Percentiles rank a stretch among this genome's conserved stretches.
Conservation (phyloP, 2,329 filamentous ascomycete species). For the Cytospora piceicola region DNA sequence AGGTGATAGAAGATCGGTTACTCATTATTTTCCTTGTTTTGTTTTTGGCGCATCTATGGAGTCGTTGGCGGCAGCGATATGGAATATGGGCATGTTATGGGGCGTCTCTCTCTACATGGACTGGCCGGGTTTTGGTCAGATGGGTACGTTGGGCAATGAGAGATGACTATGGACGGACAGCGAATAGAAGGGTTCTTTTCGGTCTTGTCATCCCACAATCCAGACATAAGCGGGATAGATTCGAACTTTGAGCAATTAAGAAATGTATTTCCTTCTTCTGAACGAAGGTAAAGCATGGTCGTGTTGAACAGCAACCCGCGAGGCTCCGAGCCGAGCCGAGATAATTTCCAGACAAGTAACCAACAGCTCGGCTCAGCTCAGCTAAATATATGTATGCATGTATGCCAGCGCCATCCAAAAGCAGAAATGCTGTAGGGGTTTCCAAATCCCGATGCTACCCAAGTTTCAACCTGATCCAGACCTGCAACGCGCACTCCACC, state of each 20-base stretch:
- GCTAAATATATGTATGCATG: background rate
- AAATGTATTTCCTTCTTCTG: background rate
- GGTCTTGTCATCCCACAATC: background rate
- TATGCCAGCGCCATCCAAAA: background rate
- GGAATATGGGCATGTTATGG: conserved; percentile 5
- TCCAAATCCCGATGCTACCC: background rate
- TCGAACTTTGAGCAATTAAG: background rate
- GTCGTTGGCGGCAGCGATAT: conserved; percentile 1
- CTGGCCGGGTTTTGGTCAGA: background rate
- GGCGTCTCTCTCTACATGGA: conserved; percentile 15
- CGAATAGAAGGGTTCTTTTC: conserved; percentile 3
- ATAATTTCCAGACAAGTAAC: background rate
- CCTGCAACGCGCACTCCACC: background rate
- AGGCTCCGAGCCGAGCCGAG: background rate
- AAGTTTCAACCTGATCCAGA: background rate
- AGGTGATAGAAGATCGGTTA: background rate
- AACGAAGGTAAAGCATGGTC: background rate
- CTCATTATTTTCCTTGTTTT: background rate
- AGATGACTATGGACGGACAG: conserved; percentile 3
- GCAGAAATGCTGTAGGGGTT: background rate
- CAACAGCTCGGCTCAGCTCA: background rate
- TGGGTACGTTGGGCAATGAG: background rate
- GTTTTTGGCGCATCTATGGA: background rate
- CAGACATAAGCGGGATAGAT: conserved; percentile 21
- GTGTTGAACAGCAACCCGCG: background rate